Evolutionary conservation across 202 grass and related monocot genomes (phyloP), one percentile per base, ranked within the genome.

Genomic region (Musa balbisiana): DNA sequence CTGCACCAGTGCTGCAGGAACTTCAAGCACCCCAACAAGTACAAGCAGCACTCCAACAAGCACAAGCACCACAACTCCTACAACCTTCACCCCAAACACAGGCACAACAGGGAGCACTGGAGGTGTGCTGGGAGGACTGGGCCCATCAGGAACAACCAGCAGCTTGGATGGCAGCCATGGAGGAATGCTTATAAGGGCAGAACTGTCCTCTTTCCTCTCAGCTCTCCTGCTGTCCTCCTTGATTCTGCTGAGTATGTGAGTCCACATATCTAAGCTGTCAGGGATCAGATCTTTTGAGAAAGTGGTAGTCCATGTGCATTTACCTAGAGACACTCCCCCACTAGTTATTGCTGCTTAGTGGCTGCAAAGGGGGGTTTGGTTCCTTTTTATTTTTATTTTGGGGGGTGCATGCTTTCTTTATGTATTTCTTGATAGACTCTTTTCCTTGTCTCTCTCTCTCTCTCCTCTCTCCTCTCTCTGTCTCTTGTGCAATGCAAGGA

Each of bases 1-100:
- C 11, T 53, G 50, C n/a, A 2, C 5, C 70, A 73, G 70, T 73
- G 70, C 70, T 55, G 70, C 70, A 53, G 69, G 43, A 20, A 22
- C 69, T 51, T 49, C 55, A 19, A 14, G 55, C 55, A 56, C 55
- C 55, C 55, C 68, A 52, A 22, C 69, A 53, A 53, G 43, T 16
- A 52, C 43, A 1, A 22, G 29, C 49, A 71, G 15, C 33, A 71
- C 14, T 5, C 12, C 55, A 16, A 56, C 55, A 43, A 43, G 33
- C 55, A 2, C 69, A 71, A 51, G 68, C 11, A 53, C 17, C 10
- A 53, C 70, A 49, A 73, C 55, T 56, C 55, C 50, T n/a, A 49
- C 50, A 13, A 52, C 70, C 2, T 49, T n/a, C 20, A 55, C n/a
- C 51, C 49, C 70, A n/a, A 53, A 51, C 17, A 51, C 49, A 4